Conservation (phyloP, 2,329 filamentous ascomycete genomes). For the Aspergillus thermomutatus region DNA sequence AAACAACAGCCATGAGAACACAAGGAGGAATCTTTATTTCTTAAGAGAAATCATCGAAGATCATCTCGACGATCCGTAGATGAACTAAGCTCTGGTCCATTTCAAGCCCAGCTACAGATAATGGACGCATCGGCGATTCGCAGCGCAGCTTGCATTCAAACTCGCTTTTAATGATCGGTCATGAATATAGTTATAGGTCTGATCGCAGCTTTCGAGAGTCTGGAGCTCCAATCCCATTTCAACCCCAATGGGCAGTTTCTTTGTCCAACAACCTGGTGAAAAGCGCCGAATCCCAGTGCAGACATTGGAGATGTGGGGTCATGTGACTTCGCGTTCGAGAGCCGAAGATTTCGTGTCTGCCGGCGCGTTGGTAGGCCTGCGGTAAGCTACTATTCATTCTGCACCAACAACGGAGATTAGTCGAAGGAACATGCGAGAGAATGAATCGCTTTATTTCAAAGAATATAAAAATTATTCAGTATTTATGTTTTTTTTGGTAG, state of each 20-base stretch:
- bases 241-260: not conserved
- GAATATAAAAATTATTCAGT: not conserved
- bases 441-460: constrained; percentile 6
- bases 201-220: not conserved
- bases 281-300: constrained; percentile 4
- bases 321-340: constrained; percentile 32
- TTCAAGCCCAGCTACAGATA: not conserved
- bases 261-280: not conserved
- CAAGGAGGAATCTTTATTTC: not conserved
- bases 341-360: constrained; percentile 17
- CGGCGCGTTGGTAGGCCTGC: constrained; percentile 11
- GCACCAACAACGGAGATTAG: not conserved
- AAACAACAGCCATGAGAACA: constrained; percentile 3
- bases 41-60: not conserved
- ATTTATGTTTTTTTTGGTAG: not conserved
- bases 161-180: not conserved
- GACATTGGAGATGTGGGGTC: constrained; percentile 8
- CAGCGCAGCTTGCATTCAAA: not conserved
- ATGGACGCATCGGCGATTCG: not conserved
- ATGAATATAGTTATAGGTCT: not conserved
- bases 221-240: not conserved
- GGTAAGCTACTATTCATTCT: not conserved
- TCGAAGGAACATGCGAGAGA: not conserved
- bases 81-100: not conserved
- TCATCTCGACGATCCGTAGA: not conserved